Base-by-base conservation (phyloP, 495 filamentous ascomycete species). In the Penicillium canariense region DNA sequence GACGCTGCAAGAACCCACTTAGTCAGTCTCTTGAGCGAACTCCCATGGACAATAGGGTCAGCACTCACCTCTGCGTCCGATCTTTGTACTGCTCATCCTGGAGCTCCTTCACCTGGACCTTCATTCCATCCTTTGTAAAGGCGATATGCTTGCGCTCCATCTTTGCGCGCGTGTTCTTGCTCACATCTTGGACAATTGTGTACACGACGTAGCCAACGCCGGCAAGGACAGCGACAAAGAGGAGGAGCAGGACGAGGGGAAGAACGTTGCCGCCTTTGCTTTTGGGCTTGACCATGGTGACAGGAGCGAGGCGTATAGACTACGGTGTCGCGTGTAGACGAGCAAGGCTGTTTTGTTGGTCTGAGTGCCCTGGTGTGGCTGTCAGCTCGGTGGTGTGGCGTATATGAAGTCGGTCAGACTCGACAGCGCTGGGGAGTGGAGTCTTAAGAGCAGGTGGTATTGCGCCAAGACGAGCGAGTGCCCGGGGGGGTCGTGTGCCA, bases 121-220 rank as follows among this genome's bases (percentile, higher is more conserved):
- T 87, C 75, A 93, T 74, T 12, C 92, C 92, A 55, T 95, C 90
- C 69, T 87, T 91, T 27, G 88, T 86, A 67, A 95, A 85, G 27
- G 82, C 73, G 25, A 96, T 77, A 65, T 96, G 84, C 74, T 88
- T 88, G 69, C 84, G 81, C 75, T 89, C 87, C 84, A 97, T 88
- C 65, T 87, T 86, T 63, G 84, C 74, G 32, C 75, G 79, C 25
- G 89, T 87, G 50, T 82, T 80, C 46, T 82, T 75, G 53, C 84
- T 79, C 55, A 96, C 84, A 62, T 90, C 81, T 57, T 80, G 78
- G 18, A 80, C 69, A 65, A 87, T 85, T 45, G 82, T 75, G 76
- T 91, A 96, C 54, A 87, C 78, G 59, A 88, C 82, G 64, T 87
- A 93, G 47, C 81, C 81, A 56, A 96, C 72, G 57, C 79, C 87